phyloP scores from a whole-genome alignment of 2,329 filamentous ascomycete species.

The Emericellopsis cladophorae region DNA sequence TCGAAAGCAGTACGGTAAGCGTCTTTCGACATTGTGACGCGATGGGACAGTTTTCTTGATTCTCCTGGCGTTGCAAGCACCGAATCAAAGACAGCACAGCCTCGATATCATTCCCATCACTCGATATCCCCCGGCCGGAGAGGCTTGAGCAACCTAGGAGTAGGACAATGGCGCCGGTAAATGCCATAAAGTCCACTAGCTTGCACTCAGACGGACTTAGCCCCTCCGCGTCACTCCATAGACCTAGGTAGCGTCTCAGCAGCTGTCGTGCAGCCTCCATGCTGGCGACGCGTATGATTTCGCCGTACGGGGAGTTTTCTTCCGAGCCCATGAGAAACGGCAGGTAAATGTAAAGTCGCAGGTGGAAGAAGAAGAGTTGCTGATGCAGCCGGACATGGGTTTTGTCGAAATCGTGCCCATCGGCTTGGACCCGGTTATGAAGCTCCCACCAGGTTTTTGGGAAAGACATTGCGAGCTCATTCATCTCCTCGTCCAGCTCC shows the following conservation, averaged over 20 bases:
- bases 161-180: constrained; percentile 27
- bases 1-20: background rate
- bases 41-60: background rate
- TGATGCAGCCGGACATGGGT: constrained; percentile 22
- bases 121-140: background rate
- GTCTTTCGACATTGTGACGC: background rate
- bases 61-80: background rate
- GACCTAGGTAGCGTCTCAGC: constrained; percentile 13
- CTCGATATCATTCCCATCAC: background rate
- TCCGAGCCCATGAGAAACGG: constrained; percentile 22
- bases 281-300: background rate
- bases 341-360: constrained; percentile 28
- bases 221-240: constrained; percentile 15
- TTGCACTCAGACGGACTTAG: constrained; percentile 29
- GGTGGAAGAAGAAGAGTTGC: constrained; percentile 29
- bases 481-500: constrained; percentile 27
- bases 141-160: constrained; percentile 16
- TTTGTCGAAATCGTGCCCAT: background rate
- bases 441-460: constrained; percentile 24
- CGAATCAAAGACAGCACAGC: background rate
- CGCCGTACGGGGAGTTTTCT: constrained; percentile 12
- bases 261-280: constrained; percentile 4
- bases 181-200: constrained; percentile 30
- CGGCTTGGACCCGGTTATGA: constrained; percentile 5
- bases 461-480: constrained; percentile 19